Base-by-base conservation (phyloP, 2,329 filamentous ascomycete species). In the Dactylella cylindrospora region DNA sequence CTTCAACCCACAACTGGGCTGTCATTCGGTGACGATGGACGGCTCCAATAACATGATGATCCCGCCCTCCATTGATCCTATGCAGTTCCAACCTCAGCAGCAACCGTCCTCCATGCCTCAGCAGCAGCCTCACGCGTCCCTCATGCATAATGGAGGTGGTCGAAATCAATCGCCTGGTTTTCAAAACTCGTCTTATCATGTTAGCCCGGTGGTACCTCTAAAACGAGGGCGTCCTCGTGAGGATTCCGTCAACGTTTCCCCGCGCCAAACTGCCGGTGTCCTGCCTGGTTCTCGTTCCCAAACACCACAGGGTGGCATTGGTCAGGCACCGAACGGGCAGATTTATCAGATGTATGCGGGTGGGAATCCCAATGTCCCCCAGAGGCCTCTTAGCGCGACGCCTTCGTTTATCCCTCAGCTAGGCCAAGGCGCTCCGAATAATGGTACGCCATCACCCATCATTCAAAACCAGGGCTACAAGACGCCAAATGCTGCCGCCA, bases 361-460 rank as follows among this genome's bases (percentile, higher is more conserved):
- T 43, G 76, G 77, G 33, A 84, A 85, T 70, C 82, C 83, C 13
- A 83, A 80, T 60, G 82, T 82, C 52, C 67, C 51, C 35, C 67
- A 53, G 52, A 65, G 31, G 51, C 65, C 43, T 65, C 67, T 59
- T 26, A 65, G 41, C 33, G 57, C 52, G 95, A 91, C 55, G 12
- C 55, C 55, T 31, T 60, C 54, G 23, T 61, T 53, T 31, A 61
- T 61, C 71, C 83, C 88, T 65, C 90, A 95, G 74, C 80, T 95
- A 51, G 86, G 89, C 70, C 82, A 86, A 67, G 85, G 87, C 69
- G 84, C 85, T 45, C 90, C 89, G 2, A 80, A 83, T 44, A 93
- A 90, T 72, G 86, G 88, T 64, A 95, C 89, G 31, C 91, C 91
- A 8, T 97, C 93, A 5, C 93, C 93, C 22, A 91, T 94, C 65